Conservation (phyloP, 805 yeast species). For the Candida arabinofermentans region DNA sequence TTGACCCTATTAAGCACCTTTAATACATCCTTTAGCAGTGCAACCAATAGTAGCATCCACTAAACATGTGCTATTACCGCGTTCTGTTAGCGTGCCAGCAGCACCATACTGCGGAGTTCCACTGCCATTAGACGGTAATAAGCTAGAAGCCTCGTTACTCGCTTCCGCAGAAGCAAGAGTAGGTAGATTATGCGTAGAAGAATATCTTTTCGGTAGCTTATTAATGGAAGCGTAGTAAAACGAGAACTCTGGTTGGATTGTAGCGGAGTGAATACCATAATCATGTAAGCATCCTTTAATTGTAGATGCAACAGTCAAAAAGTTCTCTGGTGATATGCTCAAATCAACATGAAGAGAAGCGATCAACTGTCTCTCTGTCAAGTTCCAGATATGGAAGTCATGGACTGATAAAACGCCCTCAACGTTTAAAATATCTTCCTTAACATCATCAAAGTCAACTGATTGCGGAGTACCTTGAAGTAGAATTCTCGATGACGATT, state of each 20-base stretch:
- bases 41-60: slow-evolving; percentile 53
- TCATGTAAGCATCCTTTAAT: slow-evolving; percentile 77
- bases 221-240: slow-evolving; percentile 28
- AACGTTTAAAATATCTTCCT: slow-evolving; percentile 60
- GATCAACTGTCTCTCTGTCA: slow-evolving; percentile 79
- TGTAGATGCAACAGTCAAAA: slow-evolving; percentile 63
- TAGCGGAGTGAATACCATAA: slow-evolving; percentile 86
- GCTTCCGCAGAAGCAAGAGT: background rate
- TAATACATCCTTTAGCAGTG: slow-evolving; percentile 41
- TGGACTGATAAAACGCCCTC: slow-evolving; percentile 81
- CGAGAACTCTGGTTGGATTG: slow-evolving; percentile 92
- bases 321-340: slow-evolving; percentile 57
- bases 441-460: slow-evolving; percentile 70
- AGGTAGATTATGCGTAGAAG: slow-evolving; percentile 18
- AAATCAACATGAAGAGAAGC: slow-evolving; percentile 89
- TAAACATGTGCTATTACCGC: slow-evolving; percentile 37
- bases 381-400: slow-evolving; percentile 95
- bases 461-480: slow-evolving; percentile 91
- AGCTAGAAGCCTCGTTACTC: slow-evolving; percentile 5
- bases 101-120: slow-evolving; percentile 28
- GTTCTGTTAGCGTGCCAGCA: slow-evolving; percentile 28
- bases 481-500: slow-evolving; percentile 79
- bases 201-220: slow-evolving; percentile 28
- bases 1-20: background rate
- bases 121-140: slow-evolving; percentile 27